Base-by-base conservation (phyloP, 2,329 filamentous ascomycete species). In the Sarocladiaceae sp. region DNA sequence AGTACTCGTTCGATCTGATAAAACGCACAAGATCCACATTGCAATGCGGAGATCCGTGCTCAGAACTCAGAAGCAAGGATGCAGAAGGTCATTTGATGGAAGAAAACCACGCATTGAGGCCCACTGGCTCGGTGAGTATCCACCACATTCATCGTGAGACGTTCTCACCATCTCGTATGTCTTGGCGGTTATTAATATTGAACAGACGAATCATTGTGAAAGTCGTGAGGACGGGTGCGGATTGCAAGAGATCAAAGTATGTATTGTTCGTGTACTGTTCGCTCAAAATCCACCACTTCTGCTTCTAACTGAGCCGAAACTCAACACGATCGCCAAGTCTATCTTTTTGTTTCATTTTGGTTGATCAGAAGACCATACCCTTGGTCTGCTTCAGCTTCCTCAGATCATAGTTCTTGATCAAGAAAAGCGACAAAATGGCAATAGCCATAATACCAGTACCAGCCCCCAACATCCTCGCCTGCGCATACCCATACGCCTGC, bases 401-500 rank as follows among this genome's bases (percentile, higher is more conserved):
- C 5, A 80, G 59, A 52, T 79, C 72, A 54, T 76, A 70, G 56
- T 80, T 73, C 57, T 64, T 68, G 40, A 79, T 72, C 62, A 77
- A 62, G 18, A 75, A 59, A 1, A 70, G 59, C 59, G 68, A 74
- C 4, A 71, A 55, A n/a, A 66, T 60, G 1, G 52, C 53, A 25
- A 66, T 13, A 1, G 53, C 61, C 62, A 67, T 65, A 1, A 66
- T 55, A 0, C 59, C 60, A 0, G 61, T 62, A 7, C 64, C 65
- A 0, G 64, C 64, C 4, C 59, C 59, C 26, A 77, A 60, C 72
- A 79, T 75, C 22, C 67, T 62, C 33, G 68, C 68, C 64, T 78
- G 74, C 0, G 71, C 70, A 54, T 77, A 74, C 1, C 67, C 73
- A 53, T 86, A 86, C 0, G 81, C 77, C 8, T 69, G 60, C 57